Conservation (phyloP, 768 basidiomycete genomes). For the Psilocybe tampanensis region DNA sequence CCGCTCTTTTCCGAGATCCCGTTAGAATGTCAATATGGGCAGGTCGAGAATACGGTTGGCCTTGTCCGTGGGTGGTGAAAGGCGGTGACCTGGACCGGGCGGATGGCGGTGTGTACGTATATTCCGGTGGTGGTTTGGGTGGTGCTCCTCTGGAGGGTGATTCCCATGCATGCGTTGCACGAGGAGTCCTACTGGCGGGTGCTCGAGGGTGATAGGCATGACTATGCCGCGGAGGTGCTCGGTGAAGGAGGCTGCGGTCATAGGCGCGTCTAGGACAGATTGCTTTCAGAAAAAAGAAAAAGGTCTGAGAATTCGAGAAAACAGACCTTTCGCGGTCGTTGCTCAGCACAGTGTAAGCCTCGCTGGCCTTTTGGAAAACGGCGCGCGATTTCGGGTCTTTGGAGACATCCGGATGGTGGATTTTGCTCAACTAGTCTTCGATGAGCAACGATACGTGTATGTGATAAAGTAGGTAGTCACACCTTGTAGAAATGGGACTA, state of each 20-base stretch:
- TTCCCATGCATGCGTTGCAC: conserved; percentile 47
- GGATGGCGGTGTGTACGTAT: conserved; percentile 21
- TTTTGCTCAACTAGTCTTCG: conserved; percentile 41
- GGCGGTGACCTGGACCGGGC: conserved; percentile 6
- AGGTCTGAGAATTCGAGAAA: neutral
- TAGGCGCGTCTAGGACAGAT: conserved; percentile 39
- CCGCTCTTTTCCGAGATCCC: conserved; percentile 22
- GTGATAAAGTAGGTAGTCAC: neutral
- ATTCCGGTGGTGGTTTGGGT: conserved; percentile 25
- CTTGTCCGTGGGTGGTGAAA: conserved; percentile 1
- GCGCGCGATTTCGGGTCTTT: conserved; percentile 41
- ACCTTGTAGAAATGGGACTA: conserved; percentile 27
- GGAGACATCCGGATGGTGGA: conserved; percentile 51
- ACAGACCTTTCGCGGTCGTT: conserved; percentile 46
- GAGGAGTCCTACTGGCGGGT: conserved; percentile 29
- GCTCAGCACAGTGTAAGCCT: conserved; percentile 46
- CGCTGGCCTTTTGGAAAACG: conserved; percentile 41
- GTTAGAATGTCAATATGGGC: conserved; percentile 21
- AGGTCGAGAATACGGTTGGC: conserved; percentile 15
- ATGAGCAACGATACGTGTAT: neutral
- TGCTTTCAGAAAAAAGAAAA: neutral
- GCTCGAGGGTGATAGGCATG: conserved; percentile 24
- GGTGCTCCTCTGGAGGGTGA: conserved; percentile 21
- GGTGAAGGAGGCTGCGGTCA: conserved; percentile 42
- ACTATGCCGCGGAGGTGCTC: conserved; percentile 11